Evolutionary conservation across 768 basidiomycete species (phyloP), one percentile per base, ranked within the genome.

Genomic region (button mushroom (Agaricus bisporus)): DNA sequence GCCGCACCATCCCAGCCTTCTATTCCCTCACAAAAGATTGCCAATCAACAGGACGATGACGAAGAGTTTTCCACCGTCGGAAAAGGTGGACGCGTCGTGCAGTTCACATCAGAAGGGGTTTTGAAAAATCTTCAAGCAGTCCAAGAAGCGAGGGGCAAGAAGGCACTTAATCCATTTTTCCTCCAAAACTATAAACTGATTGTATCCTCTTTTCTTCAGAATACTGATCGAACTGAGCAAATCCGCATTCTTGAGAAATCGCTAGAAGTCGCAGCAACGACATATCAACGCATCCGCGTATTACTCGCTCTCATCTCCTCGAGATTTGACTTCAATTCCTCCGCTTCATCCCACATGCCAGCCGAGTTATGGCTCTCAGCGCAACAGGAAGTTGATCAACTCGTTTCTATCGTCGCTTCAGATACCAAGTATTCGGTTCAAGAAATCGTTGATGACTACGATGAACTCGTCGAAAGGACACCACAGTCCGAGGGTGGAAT

Each of bases 291-390:
- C 59, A 94, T 99, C 56, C 88, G 97, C 51, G 92, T 99, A 29
- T 83, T 98, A 32, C 82, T 99, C 48, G 88, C 94, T 14, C 81
- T 98, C 51, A 82, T 98, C 61, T 93, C 95, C 2, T 91, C 94
- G 8, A 88, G 94, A 41, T 97, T 98, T 66, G 97, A 99, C 72
- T 98, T 97, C 75, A 95, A 93, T 67, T 86, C 91, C 20, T 90
- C 86, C 18, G 80, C 87, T 52, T 75, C 87, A 7, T 81, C 85
- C 1, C 84, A 92, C 64, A 97, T 99, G 87, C 93, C 97, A 6
- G 75, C 86, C 56, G 95, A 98, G 37, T 79, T 91, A 44, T 98
- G 97, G 97, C 66, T 86, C 7, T 75, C 85, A 14, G 92, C 95
- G 1, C 89, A 92, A 64, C 76, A 77, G 41, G 94, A 97, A 70